Evolutionary conservation across 2,329 filamentous ascomycete species (phyloP), one percentile per base, ranked within the genome.

Genomic region (Apiospora sp.): DNA sequence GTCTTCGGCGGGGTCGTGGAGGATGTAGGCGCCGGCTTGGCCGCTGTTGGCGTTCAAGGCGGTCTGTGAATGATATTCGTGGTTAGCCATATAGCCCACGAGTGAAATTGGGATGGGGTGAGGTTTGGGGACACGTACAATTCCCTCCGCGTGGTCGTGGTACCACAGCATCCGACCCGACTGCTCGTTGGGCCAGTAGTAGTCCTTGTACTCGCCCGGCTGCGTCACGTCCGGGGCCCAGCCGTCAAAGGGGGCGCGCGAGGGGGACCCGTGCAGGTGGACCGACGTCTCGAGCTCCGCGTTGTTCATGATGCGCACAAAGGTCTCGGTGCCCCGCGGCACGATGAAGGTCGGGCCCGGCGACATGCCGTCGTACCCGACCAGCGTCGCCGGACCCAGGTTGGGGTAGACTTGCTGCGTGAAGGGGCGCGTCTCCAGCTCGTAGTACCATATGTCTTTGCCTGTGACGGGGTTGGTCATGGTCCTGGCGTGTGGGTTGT

Each of bases 151-250:
- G 72, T 83, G 82, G 73, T 86, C 87, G 75, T 91, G 88, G 75
- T 91, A 91, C 89, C 89, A 91, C 43, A 90, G 82, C 0, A 87
- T 83, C 49, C 89, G 84, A 1, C 84, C 87, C 51, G 82, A 83
- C 76, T 90, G 86, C 19, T 78, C 81, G 77, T 91, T 91, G 13
- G 89, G 88, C 75, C 89, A 91, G 78, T 90, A 91, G 78, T 91
- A 77, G 54, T 77, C 89, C 78, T 91, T 90, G 80, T 86, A 89
- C 75, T 90, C 80, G 0, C 87, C 87, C 0, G 85, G 84, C 0
- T 79, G 68, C 0, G 86, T 86, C n/a, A 83, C 81, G 73, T 90
- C 89, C 67, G 85, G 84, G 1, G 88, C 88, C 87, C 87, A 90
- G 0, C 87, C 87, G 73, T 88, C 87, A 61, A 84, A 87, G 7